Conservation (phyloP, 768 basidiomycete species). For the Rhodocollybia butyracea region DNA sequence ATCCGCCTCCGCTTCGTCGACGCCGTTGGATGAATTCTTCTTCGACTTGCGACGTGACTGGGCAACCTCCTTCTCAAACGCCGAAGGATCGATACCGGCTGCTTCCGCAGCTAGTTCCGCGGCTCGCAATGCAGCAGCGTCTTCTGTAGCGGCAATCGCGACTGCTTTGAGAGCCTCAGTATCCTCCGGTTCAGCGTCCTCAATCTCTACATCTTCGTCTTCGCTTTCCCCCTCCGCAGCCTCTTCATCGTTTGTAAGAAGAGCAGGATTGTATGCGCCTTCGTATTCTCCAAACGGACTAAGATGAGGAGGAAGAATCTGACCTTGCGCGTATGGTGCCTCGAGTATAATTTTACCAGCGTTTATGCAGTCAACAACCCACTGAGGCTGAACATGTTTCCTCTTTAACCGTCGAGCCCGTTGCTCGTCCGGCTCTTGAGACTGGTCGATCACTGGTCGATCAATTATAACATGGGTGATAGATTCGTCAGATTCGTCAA, state of each 20-base stretch:
- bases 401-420: slow-evolving; percentile 62
- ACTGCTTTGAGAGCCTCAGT: slow-evolving; percentile 28
- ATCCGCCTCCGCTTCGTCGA: slow-evolving; percentile 59
- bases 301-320: slow-evolving; percentile 87
- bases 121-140: slow-evolving; percentile 70
- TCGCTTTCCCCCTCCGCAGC: slow-evolving; percentile 29
- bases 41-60: slow-evolving; percentile 48
- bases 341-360: slow-evolving; percentile 79
- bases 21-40: slow-evolving; percentile 19
- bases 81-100: slow-evolving; percentile 74
- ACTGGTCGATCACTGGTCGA: slow-evolving; percentile 58
- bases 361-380: slow-evolving; percentile 97
- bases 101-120: slow-evolving; percentile 93
- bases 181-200: slow-evolving; percentile 23
- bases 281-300: slow-evolving; percentile 89
- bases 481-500: slow-evolving; percentile 70
- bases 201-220: slow-evolving; percentile 23
- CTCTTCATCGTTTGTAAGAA: slow-evolving; percentile 27
- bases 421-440: slow-evolving; percentile 52
- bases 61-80: slow-evolving; percentile 74
- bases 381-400: slow-evolving; percentile 94
- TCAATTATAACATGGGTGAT: slow-evolving; percentile 98
- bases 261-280: slow-evolving; percentile 71
- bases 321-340: slow-evolving; percentile 83
- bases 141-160: slow-evolving; percentile 37